Evolutionary conservation across 306 rosid genomes (phyloP).

Genomic region (Rosa persica): DNA sequence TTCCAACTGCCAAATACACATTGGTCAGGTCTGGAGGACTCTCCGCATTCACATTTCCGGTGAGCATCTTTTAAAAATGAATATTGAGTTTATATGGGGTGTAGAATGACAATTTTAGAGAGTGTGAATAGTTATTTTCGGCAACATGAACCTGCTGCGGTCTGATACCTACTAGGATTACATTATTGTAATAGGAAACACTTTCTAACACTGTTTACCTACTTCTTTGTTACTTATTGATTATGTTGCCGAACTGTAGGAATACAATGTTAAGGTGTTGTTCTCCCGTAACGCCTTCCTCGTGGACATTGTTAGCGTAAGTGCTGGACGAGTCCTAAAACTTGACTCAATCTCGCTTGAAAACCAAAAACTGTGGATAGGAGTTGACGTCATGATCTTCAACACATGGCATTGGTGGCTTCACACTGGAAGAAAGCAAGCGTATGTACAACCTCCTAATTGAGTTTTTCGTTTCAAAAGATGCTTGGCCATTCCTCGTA

Average conservation of each 20-base stretch:
- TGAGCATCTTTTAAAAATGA: neutral
- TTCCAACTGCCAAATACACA: conserved; percentile 24
- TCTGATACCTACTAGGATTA: neutral
- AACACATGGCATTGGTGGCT: conserved; percentile 54
- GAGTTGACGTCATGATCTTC: conserved; percentile 31
- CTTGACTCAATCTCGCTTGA: conserved; percentile 37
- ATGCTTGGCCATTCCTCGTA: too few relatives aligned
- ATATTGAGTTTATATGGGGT: neutral
- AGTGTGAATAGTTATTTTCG: neutral
- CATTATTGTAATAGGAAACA: neutral
- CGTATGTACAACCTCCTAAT: conserved; percentile 19
- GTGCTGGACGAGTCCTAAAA: conserved; percentile 22
- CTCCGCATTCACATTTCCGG: conserved; percentile 36
- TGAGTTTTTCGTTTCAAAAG: neutral
- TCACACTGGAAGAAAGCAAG: conserved; percentile 42
- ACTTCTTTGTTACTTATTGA: neutral
- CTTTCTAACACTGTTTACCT: neutral
- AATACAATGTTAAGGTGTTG: conserved; percentile 26
- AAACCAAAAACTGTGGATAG: conserved; percentile 26
- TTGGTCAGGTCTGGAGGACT: conserved; percentile 29
- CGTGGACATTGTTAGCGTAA: conserved; percentile 27
- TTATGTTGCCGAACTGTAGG: conserved; percentile 13
- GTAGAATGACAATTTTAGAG: neutral
- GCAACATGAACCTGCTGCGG: neutral
- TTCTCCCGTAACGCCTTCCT: conserved; percentile 35